These are phyloP conservation scores for Aspergillus sojae DNA, from an alignment of 2,329 filamentous ascomycete genomes.

Conservation along the genomic window DNA sequence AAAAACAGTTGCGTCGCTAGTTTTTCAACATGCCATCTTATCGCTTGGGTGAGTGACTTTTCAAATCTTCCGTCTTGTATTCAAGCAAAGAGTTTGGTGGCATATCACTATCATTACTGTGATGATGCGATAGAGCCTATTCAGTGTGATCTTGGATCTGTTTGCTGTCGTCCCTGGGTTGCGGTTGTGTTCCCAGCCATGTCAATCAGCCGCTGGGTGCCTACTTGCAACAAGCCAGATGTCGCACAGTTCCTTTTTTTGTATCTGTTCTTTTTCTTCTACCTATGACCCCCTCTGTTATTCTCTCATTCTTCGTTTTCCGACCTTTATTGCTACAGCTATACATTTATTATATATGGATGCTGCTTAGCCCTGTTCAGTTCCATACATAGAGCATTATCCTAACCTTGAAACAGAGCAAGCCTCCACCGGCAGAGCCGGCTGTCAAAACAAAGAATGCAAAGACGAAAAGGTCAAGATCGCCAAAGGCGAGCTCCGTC, in stretches of 20 bases:
- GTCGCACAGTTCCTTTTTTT: neutral
- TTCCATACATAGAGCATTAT: neutral
- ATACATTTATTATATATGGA: neutral
- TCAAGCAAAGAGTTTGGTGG: neutral
- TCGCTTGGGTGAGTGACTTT: conserved; percentile 18
- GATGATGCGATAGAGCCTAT: neutral
- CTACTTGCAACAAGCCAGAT: neutral
- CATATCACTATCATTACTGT: neutral
- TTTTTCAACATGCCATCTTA: conserved; percentile 18
- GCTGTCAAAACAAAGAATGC: conserved; percentile 73
- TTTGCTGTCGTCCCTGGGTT: neutral
- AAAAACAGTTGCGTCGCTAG: neutral
- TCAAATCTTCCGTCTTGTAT: neutral
- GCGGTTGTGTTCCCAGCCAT: neutral
- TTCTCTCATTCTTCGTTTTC: neutral
- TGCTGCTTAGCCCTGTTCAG: neutral
- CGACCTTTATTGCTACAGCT: neutral
- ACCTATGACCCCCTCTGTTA: neutral
- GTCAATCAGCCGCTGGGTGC: neutral
- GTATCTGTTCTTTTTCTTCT: neutral
- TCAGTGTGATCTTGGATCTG: neutral
- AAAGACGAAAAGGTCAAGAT: conserved; percentile 73
- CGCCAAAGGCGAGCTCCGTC: conserved; percentile 74
- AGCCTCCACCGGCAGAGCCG: conserved; percentile 70
- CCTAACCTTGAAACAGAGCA: conserved; percentile 59